Percentiles rank a stretch among this genome's conserved stretches.
phyloP scores from a whole-genome alignment of 1,284 basidiomycete species.

The Vanrija sp. region DNA sequence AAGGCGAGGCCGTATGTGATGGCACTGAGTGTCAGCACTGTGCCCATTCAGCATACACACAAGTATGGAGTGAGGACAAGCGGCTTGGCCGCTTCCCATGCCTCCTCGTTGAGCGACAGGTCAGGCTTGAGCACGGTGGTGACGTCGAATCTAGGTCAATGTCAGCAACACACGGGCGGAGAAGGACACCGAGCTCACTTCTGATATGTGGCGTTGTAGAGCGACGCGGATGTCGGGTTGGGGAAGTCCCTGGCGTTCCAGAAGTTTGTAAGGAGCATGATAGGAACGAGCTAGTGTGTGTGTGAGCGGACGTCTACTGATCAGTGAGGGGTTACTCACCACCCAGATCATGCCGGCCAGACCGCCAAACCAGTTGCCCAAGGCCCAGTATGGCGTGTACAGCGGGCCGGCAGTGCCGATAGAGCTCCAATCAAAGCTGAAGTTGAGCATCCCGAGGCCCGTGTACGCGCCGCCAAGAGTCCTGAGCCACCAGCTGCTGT shows the following conservation, averaged over 20 bases:
- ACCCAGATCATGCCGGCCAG: constrained; percentile 52
- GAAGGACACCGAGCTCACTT: constrained; percentile 16
- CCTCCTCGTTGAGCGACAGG: constrained; percentile 50
- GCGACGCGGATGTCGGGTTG: constrained; percentile 37
- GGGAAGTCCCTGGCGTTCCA: constrained; percentile 51
- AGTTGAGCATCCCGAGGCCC: constrained; percentile 53
- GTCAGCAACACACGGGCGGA: background rate
- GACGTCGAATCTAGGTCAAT: constrained; percentile 45
- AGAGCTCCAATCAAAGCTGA: constrained; percentile 54
- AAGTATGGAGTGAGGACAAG: constrained; percentile 54
- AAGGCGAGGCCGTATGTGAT: constrained; percentile 51
- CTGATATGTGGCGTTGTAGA: constrained; percentile 44
- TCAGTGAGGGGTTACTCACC: constrained; percentile 23
- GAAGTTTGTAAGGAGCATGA: constrained; percentile 51
- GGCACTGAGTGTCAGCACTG: constrained; percentile 18
- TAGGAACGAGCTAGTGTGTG: constrained; percentile 41
- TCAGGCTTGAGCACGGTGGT: constrained; percentile 43
- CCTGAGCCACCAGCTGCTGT: constrained; percentile 47
- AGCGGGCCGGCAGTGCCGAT: constrained; percentile 51
- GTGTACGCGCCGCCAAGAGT: constrained; percentile 53
- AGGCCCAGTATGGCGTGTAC: constrained; percentile 54
- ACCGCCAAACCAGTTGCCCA: constrained; percentile 48
- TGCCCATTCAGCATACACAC: constrained; percentile 22
- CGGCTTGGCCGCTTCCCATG: constrained; percentile 47
- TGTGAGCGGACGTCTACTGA: background rate